Percentiles rank a stretch among this genome's conserved stretches.
Evolutionary conservation across 352 stramenopile species (phyloP).

Genomic region (Nothophytophthora sp.): DNA sequence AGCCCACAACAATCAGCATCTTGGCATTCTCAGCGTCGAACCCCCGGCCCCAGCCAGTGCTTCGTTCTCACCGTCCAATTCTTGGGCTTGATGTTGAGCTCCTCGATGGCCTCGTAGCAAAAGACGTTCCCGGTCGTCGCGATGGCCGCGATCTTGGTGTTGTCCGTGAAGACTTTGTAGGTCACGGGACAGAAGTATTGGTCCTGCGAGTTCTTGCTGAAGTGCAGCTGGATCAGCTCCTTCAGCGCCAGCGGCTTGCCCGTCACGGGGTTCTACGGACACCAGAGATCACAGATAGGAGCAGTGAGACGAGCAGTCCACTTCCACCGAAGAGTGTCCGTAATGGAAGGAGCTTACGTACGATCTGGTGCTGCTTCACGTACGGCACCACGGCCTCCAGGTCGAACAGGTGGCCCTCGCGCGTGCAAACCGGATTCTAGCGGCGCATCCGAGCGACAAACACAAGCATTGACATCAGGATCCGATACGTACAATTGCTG

Average conservation of each 20-base stretch:
- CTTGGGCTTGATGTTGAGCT: constrained; percentile 99
- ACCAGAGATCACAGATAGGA: no score
- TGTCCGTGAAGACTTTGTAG: constrained; percentile 95
- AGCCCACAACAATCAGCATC: no score
- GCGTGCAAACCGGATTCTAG: constrained; percentile 94
- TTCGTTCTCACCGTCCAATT: constrained; percentile 90
- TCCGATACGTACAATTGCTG: no score
- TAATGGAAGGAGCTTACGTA: no score
- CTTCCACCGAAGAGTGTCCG: no score
- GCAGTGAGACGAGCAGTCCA: no score
- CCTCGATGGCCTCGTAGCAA: constrained; percentile 96
- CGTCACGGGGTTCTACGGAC: constrained; percentile 92
- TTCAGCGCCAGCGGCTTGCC: constrained; percentile 88
- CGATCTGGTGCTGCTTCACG: constrained; percentile 94
- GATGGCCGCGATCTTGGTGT: constrained; percentile 85
- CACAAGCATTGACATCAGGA: no score
- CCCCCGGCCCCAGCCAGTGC: no score
- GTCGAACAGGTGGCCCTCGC: constrained; percentile 97
- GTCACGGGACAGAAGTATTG: constrained; percentile 94
- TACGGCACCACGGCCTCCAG: constrained; percentile 96
- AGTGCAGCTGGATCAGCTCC: constrained; percentile 93
- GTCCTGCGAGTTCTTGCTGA: constrained; percentile 78
- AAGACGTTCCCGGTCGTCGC: constrained; percentile 95
- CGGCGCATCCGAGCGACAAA: not conserved
- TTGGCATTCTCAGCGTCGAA: no score